Percentiles rank a stretch among this genome's conserved stretches.
phyloP scores from a whole-genome alignment of 768 basidiomycete species.

The Cubamyces sp. region DNA sequence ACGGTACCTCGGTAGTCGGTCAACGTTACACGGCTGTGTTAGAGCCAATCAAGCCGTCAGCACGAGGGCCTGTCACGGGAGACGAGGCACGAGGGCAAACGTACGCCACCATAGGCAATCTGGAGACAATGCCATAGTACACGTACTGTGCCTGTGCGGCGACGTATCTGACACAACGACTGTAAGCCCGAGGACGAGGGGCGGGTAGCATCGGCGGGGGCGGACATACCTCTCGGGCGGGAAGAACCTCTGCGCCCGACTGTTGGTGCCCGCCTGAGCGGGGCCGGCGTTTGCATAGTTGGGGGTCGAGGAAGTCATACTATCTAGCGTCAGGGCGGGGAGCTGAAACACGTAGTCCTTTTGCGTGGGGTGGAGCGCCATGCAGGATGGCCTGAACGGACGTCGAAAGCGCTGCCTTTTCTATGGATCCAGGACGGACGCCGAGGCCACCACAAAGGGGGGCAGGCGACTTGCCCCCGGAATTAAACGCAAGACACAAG shows the following conservation, averaged over 20 bases:
- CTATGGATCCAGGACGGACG: conserved; percentile 9
- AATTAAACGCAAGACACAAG: background rate
- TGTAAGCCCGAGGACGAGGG: conserved; percentile 20
- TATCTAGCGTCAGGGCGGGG: conserved; percentile 10
- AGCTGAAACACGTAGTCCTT: conserved; percentile 20
- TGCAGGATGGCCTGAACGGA: conserved; percentile 3
- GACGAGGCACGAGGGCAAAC: conserved; percentile 30
- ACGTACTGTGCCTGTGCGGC: conserved; percentile 51
- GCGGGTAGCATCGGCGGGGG: conserved; percentile 30
- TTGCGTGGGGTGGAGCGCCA: conserved; percentile 22
- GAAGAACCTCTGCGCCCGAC: conserved; percentile 13
- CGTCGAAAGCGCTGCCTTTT: conserved; percentile 18
- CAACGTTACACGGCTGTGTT: conserved; percentile 51
- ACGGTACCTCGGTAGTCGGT: conserved; percentile 51
- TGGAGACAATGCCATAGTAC: conserved; percentile 44
- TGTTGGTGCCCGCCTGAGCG: background rate
- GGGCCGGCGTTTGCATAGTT: background rate
- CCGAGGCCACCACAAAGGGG: conserved; percentile 1
- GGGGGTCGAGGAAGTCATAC: conserved; percentile 16
- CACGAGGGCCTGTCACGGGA: conserved; percentile 11
- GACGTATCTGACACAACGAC: conserved; percentile 43
- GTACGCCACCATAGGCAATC: conserved; percentile 57
- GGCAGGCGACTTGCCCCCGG: background rate
- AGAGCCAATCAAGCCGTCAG: conserved; percentile 2
- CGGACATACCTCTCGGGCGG: conserved; percentile 32